Conservation (phyloP, 805 yeast genomes). For the Zygoascus ofunaensis region DNA sequence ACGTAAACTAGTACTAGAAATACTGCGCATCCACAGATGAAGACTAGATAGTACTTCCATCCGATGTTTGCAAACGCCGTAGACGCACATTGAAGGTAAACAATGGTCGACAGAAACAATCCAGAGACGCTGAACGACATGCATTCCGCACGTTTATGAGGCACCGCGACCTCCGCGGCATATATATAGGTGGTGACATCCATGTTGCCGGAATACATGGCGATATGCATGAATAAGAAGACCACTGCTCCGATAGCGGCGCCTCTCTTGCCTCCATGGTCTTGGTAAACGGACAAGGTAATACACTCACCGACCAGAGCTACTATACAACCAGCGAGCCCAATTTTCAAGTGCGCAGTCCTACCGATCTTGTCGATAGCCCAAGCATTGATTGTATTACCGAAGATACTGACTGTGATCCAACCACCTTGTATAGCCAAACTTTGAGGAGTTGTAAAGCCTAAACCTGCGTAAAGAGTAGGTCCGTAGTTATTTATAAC, state of each 20-base stretch:
- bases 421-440: conserved; percentile 27
- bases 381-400: conserved; percentile 34
- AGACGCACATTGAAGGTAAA: neutral
- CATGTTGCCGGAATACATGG: neutral
- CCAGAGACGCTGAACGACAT: neutral
- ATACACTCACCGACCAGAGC: conserved; percentile 17
- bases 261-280: conserved; percentile 23
- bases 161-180: neutral
- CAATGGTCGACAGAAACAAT: neutral
- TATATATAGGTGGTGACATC: neutral
- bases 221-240: conserved; percentile 47
- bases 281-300: conserved; percentile 23
- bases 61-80: conserved; percentile 33
- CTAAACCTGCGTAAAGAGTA: conserved; percentile 17
- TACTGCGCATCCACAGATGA: conserved; percentile 13
- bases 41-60: conserved; percentile 39
- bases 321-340: conserved; percentile 56
- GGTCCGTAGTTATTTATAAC: neutral
- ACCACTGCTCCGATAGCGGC: conserved; percentile 45
- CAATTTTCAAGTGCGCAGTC: conserved; percentile 53
- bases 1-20: conserved; percentile 28
- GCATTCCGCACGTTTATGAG: neutral
- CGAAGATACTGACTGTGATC: conserved; percentile 54
- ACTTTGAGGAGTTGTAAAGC: conserved; percentile 10
- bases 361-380: conserved; percentile 47